Evolutionary conservation across 805 yeast species (phyloP).

Genomic region (Hanseniaspora opuntiae): DNA sequence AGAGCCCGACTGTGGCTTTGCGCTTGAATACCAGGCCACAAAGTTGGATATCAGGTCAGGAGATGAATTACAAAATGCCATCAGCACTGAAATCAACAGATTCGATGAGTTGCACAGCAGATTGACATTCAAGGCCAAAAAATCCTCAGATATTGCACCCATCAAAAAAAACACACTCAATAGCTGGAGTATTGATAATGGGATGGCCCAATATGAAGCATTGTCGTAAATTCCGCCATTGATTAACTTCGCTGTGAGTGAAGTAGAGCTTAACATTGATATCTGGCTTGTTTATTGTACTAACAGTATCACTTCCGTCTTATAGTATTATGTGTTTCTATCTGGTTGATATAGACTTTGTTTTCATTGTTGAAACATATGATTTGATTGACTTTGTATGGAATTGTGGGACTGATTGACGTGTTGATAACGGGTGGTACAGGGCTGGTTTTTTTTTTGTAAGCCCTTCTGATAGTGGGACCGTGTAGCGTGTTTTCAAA

Average conservation of each 20-base stretch:
- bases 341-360: no score
- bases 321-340: no score
- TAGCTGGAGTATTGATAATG: conserved; percentile 21
- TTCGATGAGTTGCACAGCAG: conserved; percentile 15
- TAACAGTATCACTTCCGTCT: no score
- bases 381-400: no score
- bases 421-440: no score
- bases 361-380: no score
- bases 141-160: conserved; percentile 27
- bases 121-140: conserved; percentile 25
- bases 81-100: conserved; percentile 21
- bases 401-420: no score
- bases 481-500: no score
- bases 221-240: conserved; percentile 17
- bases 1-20: background rate
- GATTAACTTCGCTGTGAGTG: background rate
- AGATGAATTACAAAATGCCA: conserved; percentile 28
- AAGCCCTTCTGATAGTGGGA: no score
- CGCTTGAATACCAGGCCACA: conserved; percentile 23
- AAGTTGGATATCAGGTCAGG: conserved; percentile 28
- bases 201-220: conserved; percentile 16
- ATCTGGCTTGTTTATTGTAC: no score
- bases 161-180: conserved; percentile 21
- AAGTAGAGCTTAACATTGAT: background rate
- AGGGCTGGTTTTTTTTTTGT: no score